Base-by-base conservation (phyloP, 768 basidiomycete genomes). In the Boletus sp. region DNA sequence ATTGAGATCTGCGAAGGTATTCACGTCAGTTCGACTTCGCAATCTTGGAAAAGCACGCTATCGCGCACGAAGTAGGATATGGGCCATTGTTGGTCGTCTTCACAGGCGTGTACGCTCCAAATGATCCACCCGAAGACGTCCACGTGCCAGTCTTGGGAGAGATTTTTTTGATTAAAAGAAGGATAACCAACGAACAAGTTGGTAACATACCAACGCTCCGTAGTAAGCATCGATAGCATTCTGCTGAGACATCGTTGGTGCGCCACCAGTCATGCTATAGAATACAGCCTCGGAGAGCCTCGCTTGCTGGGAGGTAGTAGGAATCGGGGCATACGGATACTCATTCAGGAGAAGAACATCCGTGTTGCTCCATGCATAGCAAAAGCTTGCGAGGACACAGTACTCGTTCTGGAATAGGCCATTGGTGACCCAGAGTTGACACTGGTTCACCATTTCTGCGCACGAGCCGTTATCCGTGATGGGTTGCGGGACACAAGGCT, bases 351-450 rank as follows among this genome's bases (percentile, higher is more conserved):
- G 55, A 8, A 64, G 53, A 7, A 66, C 61, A 19, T 64, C 53
- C 3, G 63, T 63, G 50, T 51, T 52, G 34, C 55, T 63, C 61
- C 59, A 58, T 2, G 64, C 61, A 15, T 64, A 64, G 34, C 64
- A 64, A 44, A 66, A 57, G 42, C 64, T 64, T 5, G 58, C 64
- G 32, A 64, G 63, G 9, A 64, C 61, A 27, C 64, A 64, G 25
- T 27, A 55, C 23, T 60, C 64, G 51, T 66, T 66, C 43, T 63
- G 64, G 61, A 64, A 64, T 7, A 66, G 55, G 11, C 64, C 63
- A 15, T 41, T 17, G 8, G 58, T 51, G 2, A 63, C 64, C 58
- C 61, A 66, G 19, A 60, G 53, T 23, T 51, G 46, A 43, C 64
- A 65, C 25, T 65, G 62, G 0, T 0, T 7, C 13, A 51, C 49